Conservation (phyloP, 139 green algal species). For the Mychonastes homosphaera region DNA sequence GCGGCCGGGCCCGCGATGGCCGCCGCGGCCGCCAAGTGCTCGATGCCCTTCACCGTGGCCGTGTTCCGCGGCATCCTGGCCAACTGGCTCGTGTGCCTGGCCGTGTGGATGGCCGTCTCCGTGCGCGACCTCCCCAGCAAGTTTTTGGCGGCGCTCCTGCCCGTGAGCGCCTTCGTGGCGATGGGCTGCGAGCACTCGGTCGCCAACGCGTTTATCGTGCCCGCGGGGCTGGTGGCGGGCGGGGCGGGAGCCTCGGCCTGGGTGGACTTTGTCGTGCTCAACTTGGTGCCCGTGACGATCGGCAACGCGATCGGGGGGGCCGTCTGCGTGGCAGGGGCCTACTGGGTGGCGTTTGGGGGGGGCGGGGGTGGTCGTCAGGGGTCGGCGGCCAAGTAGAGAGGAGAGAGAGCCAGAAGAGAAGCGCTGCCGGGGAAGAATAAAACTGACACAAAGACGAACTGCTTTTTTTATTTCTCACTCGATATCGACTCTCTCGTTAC, state of each 20-base stretch:
- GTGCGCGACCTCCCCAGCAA: constrained; percentile 50
- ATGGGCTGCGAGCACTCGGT: constrained; percentile 71
- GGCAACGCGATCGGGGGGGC: constrained; percentile 73
- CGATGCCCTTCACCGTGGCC: constrained; percentile 7
- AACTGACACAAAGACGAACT: too few relatives aligned
- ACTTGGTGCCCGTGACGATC: constrained; percentile 70
- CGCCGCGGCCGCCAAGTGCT: constrained; percentile 18
- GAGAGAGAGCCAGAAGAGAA: too few relatives aligned
- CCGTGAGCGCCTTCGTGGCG: constrained; percentile 66
- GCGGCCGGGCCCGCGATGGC: constrained; percentile 9
- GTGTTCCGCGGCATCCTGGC: constrained; percentile 53
- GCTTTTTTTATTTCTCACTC: too few relatives aligned
- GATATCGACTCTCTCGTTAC: too few relatives aligned
- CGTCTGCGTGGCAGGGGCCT: constrained; percentile 50
- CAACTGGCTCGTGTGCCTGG: constrained; percentile 85
- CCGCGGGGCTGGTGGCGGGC: constrained; percentile 3
- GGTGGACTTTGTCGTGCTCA: too few relatives aligned
- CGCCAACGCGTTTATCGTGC: constrained; percentile 64
- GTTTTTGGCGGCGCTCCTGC: constrained; percentile 53
- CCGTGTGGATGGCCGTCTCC: constrained; percentile 53
- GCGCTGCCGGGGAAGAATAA: too few relatives aligned
- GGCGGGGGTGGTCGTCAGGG: too few relatives aligned
- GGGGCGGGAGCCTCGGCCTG: constrained; percentile 40
- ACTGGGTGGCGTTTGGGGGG: constrained; percentile 40
- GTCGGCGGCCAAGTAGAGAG: too few relatives aligned